phyloP scores from a whole-genome alignment of 2,329 filamentous ascomycete genomes.

The Sporothrix phasma region DNA sequence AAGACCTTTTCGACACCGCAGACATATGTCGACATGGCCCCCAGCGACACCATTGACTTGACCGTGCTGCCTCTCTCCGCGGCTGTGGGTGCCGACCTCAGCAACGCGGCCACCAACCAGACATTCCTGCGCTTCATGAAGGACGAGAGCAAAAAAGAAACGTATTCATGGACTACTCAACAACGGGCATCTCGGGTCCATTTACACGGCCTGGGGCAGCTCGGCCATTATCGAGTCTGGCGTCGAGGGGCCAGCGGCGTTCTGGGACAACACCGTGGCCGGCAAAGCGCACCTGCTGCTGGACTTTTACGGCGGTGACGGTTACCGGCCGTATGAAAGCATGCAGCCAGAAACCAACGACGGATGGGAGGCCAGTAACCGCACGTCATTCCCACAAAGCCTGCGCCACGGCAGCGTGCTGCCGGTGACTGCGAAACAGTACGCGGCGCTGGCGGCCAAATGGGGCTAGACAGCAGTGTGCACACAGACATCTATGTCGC shows the following conservation, averaged over 20 bases:
- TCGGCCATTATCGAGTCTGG: conserved; percentile 32
- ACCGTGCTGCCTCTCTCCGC: conserved; percentile 40
- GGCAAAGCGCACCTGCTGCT: conserved; percentile 37
- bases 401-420: conserved; percentile 44
- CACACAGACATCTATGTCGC: background rate
- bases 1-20: conserved; percentile 39
- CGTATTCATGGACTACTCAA: conserved; percentile 41
- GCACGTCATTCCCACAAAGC: conserved; percentile 34
- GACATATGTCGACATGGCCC: conserved; percentile 39
- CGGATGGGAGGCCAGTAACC: conserved; percentile 36
- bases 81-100: conserved; percentile 16
- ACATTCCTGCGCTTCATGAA: conserved; percentile 46
- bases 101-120: background rate
- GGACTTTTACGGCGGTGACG: conserved; percentile 38
- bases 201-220: conserved; percentile 40
- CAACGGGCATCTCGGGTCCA: conserved; percentile 39
- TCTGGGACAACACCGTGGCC: conserved; percentile 32
- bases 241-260: conserved; percentile 37
- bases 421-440: conserved; percentile 34
- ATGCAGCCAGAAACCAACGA: conserved; percentile 32
- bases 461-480: conserved; percentile 22
- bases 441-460: conserved; percentile 31
- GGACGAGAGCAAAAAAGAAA: conserved; percentile 42
- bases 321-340: conserved; percentile 41
- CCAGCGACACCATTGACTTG: conserved; percentile 44